These are phyloP conservation scores for Bromus sterilis DNA, from an alignment of 176 grass and related monocot species.

Conservation along the genomic window DNA sequence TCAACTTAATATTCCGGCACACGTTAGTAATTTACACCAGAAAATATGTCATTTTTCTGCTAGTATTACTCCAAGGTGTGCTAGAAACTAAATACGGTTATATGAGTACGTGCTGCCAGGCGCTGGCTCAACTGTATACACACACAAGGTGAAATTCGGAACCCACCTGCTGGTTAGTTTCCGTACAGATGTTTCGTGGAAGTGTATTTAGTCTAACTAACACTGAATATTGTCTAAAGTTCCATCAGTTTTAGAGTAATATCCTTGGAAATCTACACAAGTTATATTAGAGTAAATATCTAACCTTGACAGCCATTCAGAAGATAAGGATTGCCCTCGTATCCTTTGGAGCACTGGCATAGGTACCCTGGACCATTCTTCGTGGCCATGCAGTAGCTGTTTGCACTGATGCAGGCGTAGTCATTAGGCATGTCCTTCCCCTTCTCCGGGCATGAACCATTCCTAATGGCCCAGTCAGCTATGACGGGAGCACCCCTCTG, in stretches of 20 bases:
- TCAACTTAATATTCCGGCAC: background rate
- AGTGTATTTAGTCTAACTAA: background rate
- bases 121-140: too few species aligned
- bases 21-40: too few species aligned
- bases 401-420: background rate
- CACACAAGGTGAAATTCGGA: background rate
- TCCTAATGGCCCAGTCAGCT: background rate
- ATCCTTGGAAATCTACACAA: background rate
- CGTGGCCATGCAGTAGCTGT: background rate
- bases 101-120: background rate
- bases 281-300: background rate
- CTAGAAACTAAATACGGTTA: background rate
- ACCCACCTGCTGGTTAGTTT: background rate
- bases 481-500: background rate
- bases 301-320: background rate
- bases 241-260: background rate
- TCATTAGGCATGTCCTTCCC: background rate
- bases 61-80: background rate
- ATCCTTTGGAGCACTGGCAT: conserved; percentile 8
- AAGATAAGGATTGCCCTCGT: background rate
- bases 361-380: background rate
- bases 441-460: background rate
- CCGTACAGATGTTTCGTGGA: background rate
- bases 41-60: background rate
- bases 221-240: background rate